A percentile compares a stretch with the other conserved stretches of the same genome.
Conservation (phyloP, 805 yeast species). For the Saturnispora silvae region DNA sequence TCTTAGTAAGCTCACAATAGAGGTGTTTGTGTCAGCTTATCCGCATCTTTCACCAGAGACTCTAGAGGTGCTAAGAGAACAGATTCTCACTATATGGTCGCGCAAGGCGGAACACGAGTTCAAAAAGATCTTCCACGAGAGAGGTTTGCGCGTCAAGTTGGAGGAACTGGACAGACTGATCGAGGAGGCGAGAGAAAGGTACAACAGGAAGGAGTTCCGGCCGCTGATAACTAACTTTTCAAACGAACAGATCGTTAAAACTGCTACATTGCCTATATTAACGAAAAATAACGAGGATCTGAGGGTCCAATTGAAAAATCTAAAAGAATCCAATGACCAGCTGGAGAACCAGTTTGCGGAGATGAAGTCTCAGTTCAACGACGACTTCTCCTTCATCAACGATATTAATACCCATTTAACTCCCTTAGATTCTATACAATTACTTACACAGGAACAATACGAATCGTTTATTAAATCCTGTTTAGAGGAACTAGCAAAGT, state of each 20-base stretch:
- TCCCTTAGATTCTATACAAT: constrained; percentile 12
- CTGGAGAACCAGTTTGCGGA: constrained; percentile 9
- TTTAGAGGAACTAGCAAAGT: constrained; percentile 9
- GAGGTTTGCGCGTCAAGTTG: constrained; percentile 33
- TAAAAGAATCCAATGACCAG: constrained; percentile 4
- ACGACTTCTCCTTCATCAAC: constrained; percentile 10
- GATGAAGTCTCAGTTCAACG: constrained; percentile 8
- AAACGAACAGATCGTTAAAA: constrained; percentile 17
- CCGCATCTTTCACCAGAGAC: constrained; percentile 34
- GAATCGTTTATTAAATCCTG: constrained; percentile 15
- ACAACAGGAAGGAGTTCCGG: constrained; percentile 9
- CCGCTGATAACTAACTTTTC: constrained; percentile 11
- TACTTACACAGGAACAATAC: constrained; percentile 13
- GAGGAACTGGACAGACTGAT: constrained; percentile 40
- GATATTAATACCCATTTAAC: constrained; percentile 9
- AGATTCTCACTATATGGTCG: constrained; percentile 36
- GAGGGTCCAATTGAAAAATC: neutral
- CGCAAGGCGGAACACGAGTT: constrained; percentile 34
- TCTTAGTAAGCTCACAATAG: constrained; percentile 33
- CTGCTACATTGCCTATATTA: constrained; percentile 11
- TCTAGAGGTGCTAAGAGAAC: constrained; percentile 34
- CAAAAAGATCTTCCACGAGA: constrained; percentile 35
- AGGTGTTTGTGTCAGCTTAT: constrained; percentile 35
- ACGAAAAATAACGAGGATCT: constrained; percentile 7
- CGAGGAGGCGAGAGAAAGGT: constrained; percentile 25